Percentiles rank a stretch among this genome's conserved stretches.
These are phyloP conservation scores for Scheffersomyces coipomensis DNA, from an alignment of 805 yeast species.

Conservation along the genomic window DNA sequence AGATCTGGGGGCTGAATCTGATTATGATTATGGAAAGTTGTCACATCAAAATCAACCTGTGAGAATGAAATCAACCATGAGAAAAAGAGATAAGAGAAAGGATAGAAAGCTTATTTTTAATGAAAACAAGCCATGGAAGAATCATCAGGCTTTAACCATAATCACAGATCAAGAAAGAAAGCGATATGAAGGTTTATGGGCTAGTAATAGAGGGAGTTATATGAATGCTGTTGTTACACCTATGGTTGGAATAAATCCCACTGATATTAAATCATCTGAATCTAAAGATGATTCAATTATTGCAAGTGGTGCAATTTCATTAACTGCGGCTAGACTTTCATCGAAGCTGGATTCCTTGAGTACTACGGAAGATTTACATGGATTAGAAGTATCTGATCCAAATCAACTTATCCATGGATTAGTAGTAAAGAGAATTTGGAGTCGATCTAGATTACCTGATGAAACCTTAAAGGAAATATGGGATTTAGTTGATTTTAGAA, in stretches of 20 bases:
- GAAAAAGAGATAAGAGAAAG: conserved; percentile 41
- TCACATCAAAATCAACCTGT: conserved; percentile 24
- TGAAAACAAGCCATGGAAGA: conserved; percentile 93
- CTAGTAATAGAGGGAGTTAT: conserved; percentile 73
- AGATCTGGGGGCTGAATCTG: conserved; percentile 1
- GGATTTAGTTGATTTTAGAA: conserved; percentile 64
- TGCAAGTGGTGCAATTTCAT: conserved; percentile 13
- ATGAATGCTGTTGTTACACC: conserved; percentile 36
- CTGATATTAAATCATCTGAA: not conserved
- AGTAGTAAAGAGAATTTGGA: conserved; percentile 80
- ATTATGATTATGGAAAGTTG: conserved; percentile 4
- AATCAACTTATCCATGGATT: conserved; percentile 48
- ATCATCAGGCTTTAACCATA: conserved; percentile 58
- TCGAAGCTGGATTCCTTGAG: conserved; percentile 16
- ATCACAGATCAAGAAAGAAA: conserved; percentile 69
- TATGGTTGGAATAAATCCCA: conserved; percentile 21
- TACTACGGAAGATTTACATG: conserved; percentile 27
- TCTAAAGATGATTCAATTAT: not conserved
- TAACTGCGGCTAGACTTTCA: conserved; percentile 36
- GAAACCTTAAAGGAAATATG: conserved; percentile 60
- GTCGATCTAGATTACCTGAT: conserved; percentile 66
- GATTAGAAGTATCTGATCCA: conserved; percentile 22
- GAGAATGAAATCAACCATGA: conserved; percentile 51
- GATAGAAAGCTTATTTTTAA: conserved; percentile 54
- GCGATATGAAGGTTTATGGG: conserved; percentile 94